Evolutionary conservation across 2,329 filamentous ascomycete species (phyloP).

Genomic region (Coleophoma crateriformis): DNA sequence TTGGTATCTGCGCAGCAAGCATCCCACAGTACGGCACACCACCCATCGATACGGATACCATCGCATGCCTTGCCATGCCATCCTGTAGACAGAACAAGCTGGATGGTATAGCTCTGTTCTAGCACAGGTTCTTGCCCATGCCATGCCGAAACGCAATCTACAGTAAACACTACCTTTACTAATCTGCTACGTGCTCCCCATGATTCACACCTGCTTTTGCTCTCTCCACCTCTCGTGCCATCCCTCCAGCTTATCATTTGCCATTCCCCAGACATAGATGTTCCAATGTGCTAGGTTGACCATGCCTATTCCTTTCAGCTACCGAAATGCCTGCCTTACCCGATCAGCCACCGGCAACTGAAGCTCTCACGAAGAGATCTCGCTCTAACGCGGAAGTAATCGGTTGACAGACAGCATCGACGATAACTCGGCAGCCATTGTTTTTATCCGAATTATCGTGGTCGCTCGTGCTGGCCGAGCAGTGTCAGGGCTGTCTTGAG

Average conservation of each 20-base stretch:
- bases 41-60: background rate
- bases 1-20: background rate
- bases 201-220: too few relatives aligned
- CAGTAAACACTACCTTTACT: background rate
- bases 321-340: too few relatives aligned
- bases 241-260: too few relatives aligned
- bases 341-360: background rate
- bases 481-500: conserved; percentile 25
- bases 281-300: background rate
- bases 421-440: conserved; percentile 11
- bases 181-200: too few relatives aligned
- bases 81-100: background rate
- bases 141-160: background rate
- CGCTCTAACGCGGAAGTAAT: conserved; percentile 7
- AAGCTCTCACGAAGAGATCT: background rate
- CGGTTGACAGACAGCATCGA: conserved; percentile 6
- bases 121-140: background rate
- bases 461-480: background rate
- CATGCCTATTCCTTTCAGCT: background rate
- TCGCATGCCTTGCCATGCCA: background rate
- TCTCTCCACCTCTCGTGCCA: too few relatives aligned
- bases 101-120: background rate
- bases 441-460: conserved; percentile 10
- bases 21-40: background rate
- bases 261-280: too few relatives aligned